Base-by-base conservation (phyloP, 495 filamentous ascomycete species). In the Friedmanniomyces simplex region DNA sequence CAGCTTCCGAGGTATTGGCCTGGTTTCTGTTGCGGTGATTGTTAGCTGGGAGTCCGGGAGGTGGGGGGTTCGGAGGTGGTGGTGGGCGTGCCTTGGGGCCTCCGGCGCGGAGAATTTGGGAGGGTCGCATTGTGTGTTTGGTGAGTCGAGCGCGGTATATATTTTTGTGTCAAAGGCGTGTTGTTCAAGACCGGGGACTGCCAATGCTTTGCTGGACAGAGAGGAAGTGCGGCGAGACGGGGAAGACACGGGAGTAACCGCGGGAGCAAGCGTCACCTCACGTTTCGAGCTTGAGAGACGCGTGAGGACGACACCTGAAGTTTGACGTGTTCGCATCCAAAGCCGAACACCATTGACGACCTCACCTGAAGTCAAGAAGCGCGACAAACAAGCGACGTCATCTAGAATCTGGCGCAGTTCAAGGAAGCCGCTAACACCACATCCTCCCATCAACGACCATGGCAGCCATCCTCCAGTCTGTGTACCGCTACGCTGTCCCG, bases 401-500 rank as follows among this genome's bases (percentile, higher is more conserved):
- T 16, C 28, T 32, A 10, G 3, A 32, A 10, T 32, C 28, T 32
- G 4, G 28, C 10, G 28, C 28, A 3, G 3, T 4, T 10, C 28
- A 3, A 32, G 4, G 28, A 10, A 32, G 28, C 28, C 28, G 28
- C 28, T 32, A 32, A 10, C 28, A 32, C 28, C 28, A 32, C 28
- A 32, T 10, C 28, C 28, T 4, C 28, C 28, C 28, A 32, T 10
- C 28, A 32, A 10, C 28, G 26, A 49, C 6, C 67, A 78, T 62
- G 55, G 87, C 86, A 79, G 81, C 85, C 64, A 75, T 71, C 50
- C 82, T 91, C 41, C 71, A 71, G 50, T 71, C 77, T 43, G 60
- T 91, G 63, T 89, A 85, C 73, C 79, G 79, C 62, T 79, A 76
- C 54, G 89, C 84, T 43, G 68, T 95, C 37, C 93, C 93, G 14